Conservation (phyloP, 2,329 filamentous ascomycete species). For the Exophiala lecanii-corni region DNA sequence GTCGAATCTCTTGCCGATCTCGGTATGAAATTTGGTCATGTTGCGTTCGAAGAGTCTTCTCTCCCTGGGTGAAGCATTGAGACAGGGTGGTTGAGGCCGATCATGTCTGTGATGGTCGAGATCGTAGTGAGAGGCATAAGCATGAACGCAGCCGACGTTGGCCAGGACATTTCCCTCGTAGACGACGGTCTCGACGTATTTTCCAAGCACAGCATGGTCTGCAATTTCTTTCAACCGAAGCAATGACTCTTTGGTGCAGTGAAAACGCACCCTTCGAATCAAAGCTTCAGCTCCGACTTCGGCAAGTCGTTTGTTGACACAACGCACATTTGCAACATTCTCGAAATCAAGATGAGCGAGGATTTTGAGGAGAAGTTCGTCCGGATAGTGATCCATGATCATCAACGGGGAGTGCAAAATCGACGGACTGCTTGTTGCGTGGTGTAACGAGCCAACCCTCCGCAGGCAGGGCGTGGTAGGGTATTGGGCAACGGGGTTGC, state of each 20-base stretch:
- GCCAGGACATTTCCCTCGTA: slow-evolving; percentile 25
- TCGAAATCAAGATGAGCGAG: slow-evolving; percentile 18
- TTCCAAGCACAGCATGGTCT: slow-evolving; percentile 18
- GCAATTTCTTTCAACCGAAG: slow-evolving; percentile 20
- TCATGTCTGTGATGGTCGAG: slow-evolving; percentile 17
- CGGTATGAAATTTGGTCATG: slow-evolving; percentile 20
- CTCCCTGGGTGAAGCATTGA: slow-evolving; percentile 16
- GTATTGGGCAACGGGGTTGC: too few relatives aligned
- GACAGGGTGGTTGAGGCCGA: slow-evolving; percentile 13
- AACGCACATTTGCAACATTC: slow-evolving; percentile 17
- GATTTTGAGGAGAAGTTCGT: slow-evolving; percentile 25
- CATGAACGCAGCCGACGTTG: slow-evolving; percentile 23
- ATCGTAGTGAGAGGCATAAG: slow-evolving; percentile 21
- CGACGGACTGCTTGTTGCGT: too few relatives aligned
- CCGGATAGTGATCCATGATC: slow-evolving; percentile 21
- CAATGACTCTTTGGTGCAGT: slow-evolving; percentile 23
- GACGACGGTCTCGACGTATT: slow-evolving; percentile 22
- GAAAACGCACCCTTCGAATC: slow-evolving; percentile 22
- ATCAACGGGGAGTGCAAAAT: too few relatives aligned
- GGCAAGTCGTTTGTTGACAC: slow-evolving; percentile 15
- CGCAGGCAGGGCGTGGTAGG: too few relatives aligned
- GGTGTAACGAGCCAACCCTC: too few relatives aligned
- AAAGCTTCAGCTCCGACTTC: slow-evolving; percentile 25
- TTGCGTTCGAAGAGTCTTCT: slow-evolving; percentile 25
- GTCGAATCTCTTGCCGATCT: slow-evolving; percentile 19